Conservation (phyloP, 2,329 filamentous ascomycete genomes). For the Claviceps purpurea region DNA sequence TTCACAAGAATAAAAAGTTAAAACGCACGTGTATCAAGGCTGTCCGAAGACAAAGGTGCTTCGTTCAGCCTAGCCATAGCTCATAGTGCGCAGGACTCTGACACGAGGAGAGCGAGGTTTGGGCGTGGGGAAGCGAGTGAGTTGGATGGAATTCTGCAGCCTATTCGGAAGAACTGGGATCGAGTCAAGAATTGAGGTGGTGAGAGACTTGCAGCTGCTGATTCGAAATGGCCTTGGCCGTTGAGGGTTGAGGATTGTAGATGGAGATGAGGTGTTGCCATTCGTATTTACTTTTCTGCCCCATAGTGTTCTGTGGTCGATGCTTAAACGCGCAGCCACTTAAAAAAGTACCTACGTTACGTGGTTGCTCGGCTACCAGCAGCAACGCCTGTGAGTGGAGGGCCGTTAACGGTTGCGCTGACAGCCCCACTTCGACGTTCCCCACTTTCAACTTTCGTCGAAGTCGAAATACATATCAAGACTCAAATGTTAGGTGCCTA, state of each 20-base stretch:
- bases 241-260: not conserved
- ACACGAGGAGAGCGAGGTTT: not conserved
- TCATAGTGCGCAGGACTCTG: constrained; percentile 20
- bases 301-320: not conserved
- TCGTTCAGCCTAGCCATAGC: constrained; percentile 74
- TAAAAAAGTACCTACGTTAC: not conserved
- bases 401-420: constrained; percentile 1
- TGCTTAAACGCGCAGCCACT: constrained; percentile 10
- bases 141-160: not conserved
- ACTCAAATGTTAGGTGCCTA: too few relatives aligned
- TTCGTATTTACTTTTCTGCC: constrained; percentile 20
- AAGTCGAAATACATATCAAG: not conserved
- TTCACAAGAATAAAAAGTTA: not conserved
- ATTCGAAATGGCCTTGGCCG: constrained; percentile 4
- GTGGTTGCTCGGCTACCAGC: constrained; percentile 18
- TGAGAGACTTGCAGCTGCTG: not conserved
- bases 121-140: not conserved
- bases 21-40: constrained; percentile 55
- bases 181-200: not conserved
- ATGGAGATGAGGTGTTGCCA: constrained; percentile 15
- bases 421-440: constrained; percentile 13
- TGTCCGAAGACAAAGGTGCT: constrained; percentile 53
- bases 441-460: not conserved
- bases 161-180: not conserved
- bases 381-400: constrained; percentile 11